Evolutionary conservation across 176 grass and related monocot species (phyloP).

Genomic region (bread wheat (Triticum aestivum)): IWGSC_CS_RefSeq_v2.1 NC_057808.1:217259149-217259648

Average conservation of each 20-base stretch:
- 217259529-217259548: slow-evolving; percentile 13
- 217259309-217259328: slow-evolving; percentile 63
- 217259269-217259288: background rate
- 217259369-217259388: background rate
- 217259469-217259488: slow-evolving; percentile 27
- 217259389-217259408: slow-evolving; percentile 16
- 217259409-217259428: slow-evolving; percentile 25
- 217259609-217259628: too few species aligned
- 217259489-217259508: slow-evolving; percentile 21
- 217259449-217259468: slow-evolving; percentile 19
- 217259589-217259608: background rate
- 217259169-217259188: slow-evolving; percentile 77
- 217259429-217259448: slow-evolving; percentile 38
- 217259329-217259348: slow-evolving; percentile 46
- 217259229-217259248: background rate
- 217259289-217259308: slow-evolving; percentile 57
- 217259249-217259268: background rate
- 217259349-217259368: slow-evolving; percentile 4
- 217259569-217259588: background rate
- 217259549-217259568: slow-evolving; percentile 25
- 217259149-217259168: slow-evolving; percentile 29
- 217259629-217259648: background rate
- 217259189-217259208: slow-evolving; percentile 64
- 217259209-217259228: slow-evolving; percentile 59
- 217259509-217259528: background rate